A percentile compares a stretch with the other conserved stretches of the same genome.
Conservation (phyloP, 352 stramenopile species). For the Pythium rishiriense region DNA sequence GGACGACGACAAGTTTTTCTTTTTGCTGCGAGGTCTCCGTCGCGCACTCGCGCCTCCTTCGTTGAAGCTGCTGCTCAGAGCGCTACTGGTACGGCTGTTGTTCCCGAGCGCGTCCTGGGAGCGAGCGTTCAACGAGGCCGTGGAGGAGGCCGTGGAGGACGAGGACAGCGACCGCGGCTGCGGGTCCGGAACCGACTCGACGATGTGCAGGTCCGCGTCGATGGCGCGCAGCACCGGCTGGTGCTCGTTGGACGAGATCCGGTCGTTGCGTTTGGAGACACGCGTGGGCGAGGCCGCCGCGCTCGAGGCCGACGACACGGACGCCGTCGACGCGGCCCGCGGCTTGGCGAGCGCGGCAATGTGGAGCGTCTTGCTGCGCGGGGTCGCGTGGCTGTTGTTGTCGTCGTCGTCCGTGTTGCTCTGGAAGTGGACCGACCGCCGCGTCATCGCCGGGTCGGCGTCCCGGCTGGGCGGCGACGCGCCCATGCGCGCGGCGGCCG, state of each 20-base stretch:
- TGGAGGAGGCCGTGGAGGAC: constrained; percentile 25
- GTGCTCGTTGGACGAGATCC: constrained; percentile 23
- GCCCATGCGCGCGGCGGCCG: constrained; percentile 7
- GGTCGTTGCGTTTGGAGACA: constrained; percentile 16
- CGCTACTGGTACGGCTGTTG: neutral
- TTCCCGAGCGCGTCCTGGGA: constrained; percentile 9
- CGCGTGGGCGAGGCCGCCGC: neutral
- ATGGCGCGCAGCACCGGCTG: constrained; percentile 25
- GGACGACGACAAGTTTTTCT: constrained; percentile 26
- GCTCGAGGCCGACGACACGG: neutral
- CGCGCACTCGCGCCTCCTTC: constrained; percentile 4
- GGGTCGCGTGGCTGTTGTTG: neutral
- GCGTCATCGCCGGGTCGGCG: neutral
- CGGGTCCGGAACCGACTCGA: constrained; percentile 17
- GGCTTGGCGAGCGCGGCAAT: constrained; percentile 11
- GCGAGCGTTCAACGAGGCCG: constrained; percentile 21
- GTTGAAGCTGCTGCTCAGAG: constrained; percentile 5
- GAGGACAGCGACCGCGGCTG: constrained; percentile 24
- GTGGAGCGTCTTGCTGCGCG: constrained; percentile 9
- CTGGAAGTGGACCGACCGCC: constrained; percentile 16
- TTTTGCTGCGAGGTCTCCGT: constrained; percentile 21
- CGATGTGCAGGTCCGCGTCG: constrained; percentile 22
- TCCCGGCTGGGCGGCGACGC: neutral
- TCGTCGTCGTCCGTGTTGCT: neutral
- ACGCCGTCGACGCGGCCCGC: constrained; percentile 7